phyloP scores from a whole-genome alignment of 2,329 filamentous ascomycete genomes.

The Dryadomyces sulphureus region DNA sequence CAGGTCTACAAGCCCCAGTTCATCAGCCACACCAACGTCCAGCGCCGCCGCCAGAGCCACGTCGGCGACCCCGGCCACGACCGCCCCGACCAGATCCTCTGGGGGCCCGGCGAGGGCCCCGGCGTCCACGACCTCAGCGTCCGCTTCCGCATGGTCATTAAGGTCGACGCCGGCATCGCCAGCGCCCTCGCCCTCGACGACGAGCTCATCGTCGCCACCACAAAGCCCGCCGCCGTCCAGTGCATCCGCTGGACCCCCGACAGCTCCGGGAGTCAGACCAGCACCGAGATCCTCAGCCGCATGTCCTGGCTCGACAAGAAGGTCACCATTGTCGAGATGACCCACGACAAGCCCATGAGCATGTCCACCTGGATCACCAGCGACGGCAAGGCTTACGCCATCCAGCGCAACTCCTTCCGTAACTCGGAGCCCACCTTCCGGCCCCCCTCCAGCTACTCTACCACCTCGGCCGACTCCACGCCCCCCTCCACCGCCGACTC shows the following conservation, averaged over 20 bases:
- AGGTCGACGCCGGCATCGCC: constrained; percentile 88
- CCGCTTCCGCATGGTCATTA: constrained; percentile 93
- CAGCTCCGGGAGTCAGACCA: constrained; percentile 67
- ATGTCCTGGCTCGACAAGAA: constrained; percentile 79
- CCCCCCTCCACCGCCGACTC: constrained; percentile 1
- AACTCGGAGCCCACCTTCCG: constrained; percentile 11
- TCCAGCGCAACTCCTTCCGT: constrained; percentile 51
- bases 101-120: constrained; percentile 67
- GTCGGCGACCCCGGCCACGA: constrained; percentile 39
- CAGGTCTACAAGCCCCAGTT: constrained; percentile 78
- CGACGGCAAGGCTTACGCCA: constrained; percentile 79
- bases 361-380: constrained; percentile 82
- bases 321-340: constrained; percentile 65
- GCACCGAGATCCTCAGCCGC: constrained; percentile 74
- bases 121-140: constrained; percentile 78
- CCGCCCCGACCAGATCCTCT: constrained; percentile 46
- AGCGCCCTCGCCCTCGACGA: constrained; percentile 81
- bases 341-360: constrained; percentile 92
- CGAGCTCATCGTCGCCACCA: constrained; percentile 80
- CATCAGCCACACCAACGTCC: constrained; percentile 48
- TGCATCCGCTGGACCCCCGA: constrained; percentile 93
- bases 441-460: constrained; percentile 14
- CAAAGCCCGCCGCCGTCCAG: constrained; percentile 86
- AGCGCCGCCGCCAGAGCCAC: constrained; percentile 46
- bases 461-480: background rate